phyloP scores from a whole-genome alignment of 2,329 filamentous ascomycete species.

The Bipolaris victoriae region DNA sequence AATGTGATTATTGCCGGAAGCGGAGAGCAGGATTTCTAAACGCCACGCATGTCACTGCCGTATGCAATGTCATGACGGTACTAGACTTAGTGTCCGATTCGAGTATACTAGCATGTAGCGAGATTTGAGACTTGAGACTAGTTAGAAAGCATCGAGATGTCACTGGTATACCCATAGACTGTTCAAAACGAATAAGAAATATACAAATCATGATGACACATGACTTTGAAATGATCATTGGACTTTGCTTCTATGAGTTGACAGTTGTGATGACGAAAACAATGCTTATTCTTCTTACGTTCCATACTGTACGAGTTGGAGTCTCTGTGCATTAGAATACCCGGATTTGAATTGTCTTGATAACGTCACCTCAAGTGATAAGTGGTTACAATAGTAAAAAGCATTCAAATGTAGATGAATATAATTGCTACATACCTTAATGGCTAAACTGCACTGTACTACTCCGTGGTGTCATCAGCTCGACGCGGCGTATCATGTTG shows the following conservation, averaged over 20 bases:
- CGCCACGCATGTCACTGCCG: constrained; percentile 1
- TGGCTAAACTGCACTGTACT: no score
- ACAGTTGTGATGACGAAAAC: background rate
- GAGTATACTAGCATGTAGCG: background rate
- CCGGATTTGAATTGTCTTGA: no score
- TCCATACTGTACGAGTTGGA: background rate
- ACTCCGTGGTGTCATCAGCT: no score
- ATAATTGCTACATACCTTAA: no score
- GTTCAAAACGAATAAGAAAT: constrained; percentile 14
- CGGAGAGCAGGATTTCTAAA: constrained; percentile 85
- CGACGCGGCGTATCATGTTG: no score
- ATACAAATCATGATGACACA: constrained; percentile 10
- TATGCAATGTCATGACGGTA: constrained; percentile 3
- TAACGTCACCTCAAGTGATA: no score
- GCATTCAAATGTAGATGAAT: no score
- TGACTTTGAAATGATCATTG: background rate
- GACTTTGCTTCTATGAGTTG: background rate
- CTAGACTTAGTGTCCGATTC: constrained; percentile 2
- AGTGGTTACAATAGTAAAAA: no score
- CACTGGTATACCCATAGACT: constrained; percentile 4
- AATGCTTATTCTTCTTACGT: background rate
- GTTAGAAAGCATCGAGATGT: constrained; percentile 2
- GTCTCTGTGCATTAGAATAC: no score
- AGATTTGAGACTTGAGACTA: constrained; percentile 1
- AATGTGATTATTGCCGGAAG: constrained; percentile 91